phyloP scores from a whole-genome alignment of 2,329 filamentous ascomycete species.

The Bipolaris cookei region DNA sequence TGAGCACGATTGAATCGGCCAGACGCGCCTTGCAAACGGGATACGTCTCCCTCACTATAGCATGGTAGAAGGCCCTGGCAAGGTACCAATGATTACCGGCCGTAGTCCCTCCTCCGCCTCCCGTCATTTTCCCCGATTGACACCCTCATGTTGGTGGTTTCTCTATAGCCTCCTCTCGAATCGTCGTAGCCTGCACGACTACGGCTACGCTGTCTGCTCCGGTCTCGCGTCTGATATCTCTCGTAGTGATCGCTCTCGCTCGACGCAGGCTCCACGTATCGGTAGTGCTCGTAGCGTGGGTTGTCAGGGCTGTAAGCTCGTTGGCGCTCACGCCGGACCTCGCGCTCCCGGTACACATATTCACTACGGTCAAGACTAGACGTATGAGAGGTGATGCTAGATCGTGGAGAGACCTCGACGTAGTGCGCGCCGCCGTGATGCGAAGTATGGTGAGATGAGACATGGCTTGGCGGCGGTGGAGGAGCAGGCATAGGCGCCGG shows the following conservation, averaged over 20 bases:
- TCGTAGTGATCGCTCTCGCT: slow-evolving; percentile 40
- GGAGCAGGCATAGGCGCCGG: slow-evolving; percentile 40
- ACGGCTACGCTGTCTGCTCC: slow-evolving; percentile 39
- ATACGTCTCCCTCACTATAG: background rate
- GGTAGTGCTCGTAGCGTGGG: slow-evolving; percentile 54
- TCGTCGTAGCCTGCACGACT: slow-evolving; percentile 41
- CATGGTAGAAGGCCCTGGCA: background rate
- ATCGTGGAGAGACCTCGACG: slow-evolving; percentile 53
- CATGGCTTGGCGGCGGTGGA: slow-evolving; percentile 33
- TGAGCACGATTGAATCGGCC: background rate
- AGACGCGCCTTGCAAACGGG: background rate
- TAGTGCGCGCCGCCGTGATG: slow-evolving; percentile 46
- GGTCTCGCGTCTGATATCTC: slow-evolving; percentile 30
- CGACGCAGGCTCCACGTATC: slow-evolving; percentile 53
- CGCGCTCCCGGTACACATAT: slow-evolving; percentile 54
- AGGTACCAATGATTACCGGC: background rate
- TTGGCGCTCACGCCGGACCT: slow-evolving; percentile 53
- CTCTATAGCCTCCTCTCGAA: slow-evolving; percentile 34
- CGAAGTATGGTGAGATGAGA: slow-evolving; percentile 19
- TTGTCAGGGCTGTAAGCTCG: slow-evolving; percentile 43
- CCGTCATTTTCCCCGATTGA: background rate
- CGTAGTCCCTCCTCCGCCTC: slow-evolving; percentile 2
- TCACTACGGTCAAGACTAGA: slow-evolving; percentile 44
- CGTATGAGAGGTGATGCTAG: slow-evolving; percentile 40
- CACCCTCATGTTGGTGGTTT: slow-evolving; percentile 44